Evolutionary conservation across 306 rosid species (phyloP), one percentile per base, ranked within the genome.

Genomic region (Ceratonia siliqua): DNA sequence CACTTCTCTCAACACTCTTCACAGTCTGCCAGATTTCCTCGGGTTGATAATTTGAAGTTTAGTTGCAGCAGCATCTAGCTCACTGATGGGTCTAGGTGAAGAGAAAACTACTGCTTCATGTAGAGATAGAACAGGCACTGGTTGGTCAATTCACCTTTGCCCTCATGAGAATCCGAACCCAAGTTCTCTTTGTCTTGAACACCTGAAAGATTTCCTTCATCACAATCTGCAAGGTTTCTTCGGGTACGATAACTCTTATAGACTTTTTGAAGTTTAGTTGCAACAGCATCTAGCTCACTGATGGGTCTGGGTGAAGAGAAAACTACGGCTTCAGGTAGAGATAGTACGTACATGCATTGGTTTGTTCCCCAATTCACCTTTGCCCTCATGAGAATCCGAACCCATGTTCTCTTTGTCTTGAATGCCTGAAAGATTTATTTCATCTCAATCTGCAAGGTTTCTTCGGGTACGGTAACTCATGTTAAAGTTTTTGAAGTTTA

Each of bases 21-120:
- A 81, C 99, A 94, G 79, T 94, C 99, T 13, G 99, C 99, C 39
- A 94, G 94, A 75, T 90, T 94, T 75, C 99, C 83, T 74, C 99
- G 39, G 0, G 98, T 94, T 98, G 84, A 70, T 94, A 92, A 82
- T 97, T 90, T 94, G 99, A 73, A 94, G 64, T 81, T 73, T 94
- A 43, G 84, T 86, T 24, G 99, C 99, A 1, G 99, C 99, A 10
- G 93, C 93, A 41, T 92, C 93, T 36, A 94, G 98, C 83, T 94
- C 96, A 41, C 72, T 73, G 4, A 85, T 90, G 6, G 96, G 93
- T 63, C 87, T 85, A 1, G 99, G 99, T 0, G 98, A 87, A 74
- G 78, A 84, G 71, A 90, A 80, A 13, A 85, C 43, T 0, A 72
- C 72, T 11, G 87, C 76, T 56, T 83, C 87, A 66, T 97, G 94